A percentile compares a stretch with the other conserved stretches of the same genome.
Evolutionary conservation across 2,329 filamentous ascomycete species (phyloP).

Genomic region (Phialemonium atrogriseum): DNA sequence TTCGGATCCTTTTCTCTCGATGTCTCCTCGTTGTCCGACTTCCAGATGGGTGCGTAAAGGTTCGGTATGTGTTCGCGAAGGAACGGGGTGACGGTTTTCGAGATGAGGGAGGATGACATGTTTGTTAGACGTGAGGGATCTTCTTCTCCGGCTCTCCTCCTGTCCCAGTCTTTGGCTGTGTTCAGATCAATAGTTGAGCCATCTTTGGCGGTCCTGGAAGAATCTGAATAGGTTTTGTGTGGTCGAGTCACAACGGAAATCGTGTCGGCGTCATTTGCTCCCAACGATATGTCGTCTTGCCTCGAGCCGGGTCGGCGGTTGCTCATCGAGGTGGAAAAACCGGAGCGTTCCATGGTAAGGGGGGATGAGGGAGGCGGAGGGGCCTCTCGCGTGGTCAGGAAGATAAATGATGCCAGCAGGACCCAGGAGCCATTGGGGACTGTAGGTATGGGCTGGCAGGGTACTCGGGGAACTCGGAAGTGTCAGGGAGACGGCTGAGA

Average conservation of each 20-base stretch:
- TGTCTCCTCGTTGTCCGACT: constrained; percentile 36
- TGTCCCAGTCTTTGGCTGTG: constrained; percentile 34
- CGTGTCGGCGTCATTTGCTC: constrained; percentile 12
- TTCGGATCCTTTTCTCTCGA: constrained; percentile 50
- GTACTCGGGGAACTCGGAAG: constrained; percentile 15
- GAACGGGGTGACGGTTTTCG: constrained; percentile 78
- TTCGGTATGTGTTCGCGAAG: constrained; percentile 84
- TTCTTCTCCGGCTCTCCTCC: constrained; percentile 40
- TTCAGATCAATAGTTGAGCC: not conserved
- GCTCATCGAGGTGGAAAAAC: constrained; percentile 9
- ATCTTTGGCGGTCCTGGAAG: constrained; percentile 2
- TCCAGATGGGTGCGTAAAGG: constrained; percentile 74
- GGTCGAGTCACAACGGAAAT: constrained; percentile 9
- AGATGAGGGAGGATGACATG: constrained; percentile 59
- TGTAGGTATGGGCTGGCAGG: constrained; percentile 5
- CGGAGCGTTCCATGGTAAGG: constrained; percentile 13
- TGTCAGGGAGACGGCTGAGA: constrained; percentile 11
- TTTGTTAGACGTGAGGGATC: constrained; percentile 41
- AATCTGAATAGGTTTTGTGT: constrained; percentile 9
- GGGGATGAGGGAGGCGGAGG: constrained; percentile 6
- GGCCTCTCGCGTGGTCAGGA: constrained; percentile 6
- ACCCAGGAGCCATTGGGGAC: not conserved
- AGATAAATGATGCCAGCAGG: constrained; percentile 5
- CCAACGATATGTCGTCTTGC: constrained; percentile 15
- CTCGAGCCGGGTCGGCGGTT: constrained; percentile 10